A percentile compares a stretch with the other conserved stretches of the same genome.
Conservation (phyloP, 2,329 filamentous ascomycete genomes). For the Podosphaera aphanis region DNA sequence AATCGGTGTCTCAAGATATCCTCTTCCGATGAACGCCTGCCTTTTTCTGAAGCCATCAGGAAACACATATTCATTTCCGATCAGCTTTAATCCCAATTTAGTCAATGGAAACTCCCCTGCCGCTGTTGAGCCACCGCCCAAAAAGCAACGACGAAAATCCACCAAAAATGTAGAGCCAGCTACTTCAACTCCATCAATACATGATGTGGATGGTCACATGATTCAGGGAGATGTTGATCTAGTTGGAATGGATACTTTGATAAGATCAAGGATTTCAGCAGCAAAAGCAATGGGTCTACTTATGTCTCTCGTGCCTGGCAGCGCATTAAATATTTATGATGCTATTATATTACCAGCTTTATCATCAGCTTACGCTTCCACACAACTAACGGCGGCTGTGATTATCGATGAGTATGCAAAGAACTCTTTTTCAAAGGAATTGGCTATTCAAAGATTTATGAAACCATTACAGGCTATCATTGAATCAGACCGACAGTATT, state of each 20-base stretch:
- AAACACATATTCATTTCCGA: conserved; percentile 42
- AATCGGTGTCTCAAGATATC: conserved; percentile 74
- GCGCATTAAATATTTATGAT: conserved; percentile 38
- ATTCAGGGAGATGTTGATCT: conserved; percentile 91
- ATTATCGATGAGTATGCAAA: conserved; percentile 76
- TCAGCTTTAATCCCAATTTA: conserved; percentile 22
- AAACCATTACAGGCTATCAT: conserved; percentile 48
- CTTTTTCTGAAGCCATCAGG: conserved; percentile 90
- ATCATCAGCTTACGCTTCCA: conserved; percentile 54
- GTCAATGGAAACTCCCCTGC: conserved; percentile 17
- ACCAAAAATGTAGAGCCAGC: conserved; percentile 55
- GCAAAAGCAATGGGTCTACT: conserved; percentile 69
- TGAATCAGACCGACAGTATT: conserved; percentile 55
- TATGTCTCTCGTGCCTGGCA: conserved; percentile 51
- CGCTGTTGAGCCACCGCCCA: conserved; percentile 34
- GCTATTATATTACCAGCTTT: conserved; percentile 41
- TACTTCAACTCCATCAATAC: conserved; percentile 37
- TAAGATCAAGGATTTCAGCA: conserved; percentile 72
- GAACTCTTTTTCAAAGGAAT: conserved; percentile 23
- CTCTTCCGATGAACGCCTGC: conserved; percentile 72
- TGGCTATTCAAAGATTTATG: conserved; percentile 33
- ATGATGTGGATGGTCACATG: conserved; percentile 96
- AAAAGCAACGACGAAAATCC: conserved; percentile 61
- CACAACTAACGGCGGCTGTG: conserved; percentile 62
- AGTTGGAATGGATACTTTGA: conserved; percentile 68